These are phyloP conservation scores for Aspergillus funiculosus DNA, from an alignment of 495 filamentous ascomycete genomes.

Conservation along the genomic window DNA sequence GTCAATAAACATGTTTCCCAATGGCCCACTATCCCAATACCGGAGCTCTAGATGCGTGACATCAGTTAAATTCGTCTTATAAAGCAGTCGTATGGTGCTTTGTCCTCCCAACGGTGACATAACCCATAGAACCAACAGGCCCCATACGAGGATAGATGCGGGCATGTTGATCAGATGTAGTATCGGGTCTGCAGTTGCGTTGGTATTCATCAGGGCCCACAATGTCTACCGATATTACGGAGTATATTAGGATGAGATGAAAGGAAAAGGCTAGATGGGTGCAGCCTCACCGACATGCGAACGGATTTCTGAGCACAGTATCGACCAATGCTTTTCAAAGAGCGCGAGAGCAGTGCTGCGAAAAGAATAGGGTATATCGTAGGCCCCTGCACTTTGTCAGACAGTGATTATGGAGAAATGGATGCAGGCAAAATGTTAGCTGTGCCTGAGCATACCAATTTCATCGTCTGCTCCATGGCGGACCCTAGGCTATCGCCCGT, in stretches of 20 bases:
- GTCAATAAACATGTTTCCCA: conserved; percentile 9
- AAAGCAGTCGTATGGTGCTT: conserved; percentile 9
- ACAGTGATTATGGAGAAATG: neutral
- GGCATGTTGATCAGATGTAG: conserved; percentile 14
- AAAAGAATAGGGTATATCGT: conserved; percentile 12
- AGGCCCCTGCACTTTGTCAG: conserved; percentile 1
- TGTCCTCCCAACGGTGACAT: conserved; percentile 14
- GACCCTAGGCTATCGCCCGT: conserved; percentile 8
- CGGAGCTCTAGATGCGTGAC: conserved; percentile 2
- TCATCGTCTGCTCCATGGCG: conserved; percentile 12
- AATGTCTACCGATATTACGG: conserved; percentile 2
- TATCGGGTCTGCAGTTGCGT: conserved; percentile 10
- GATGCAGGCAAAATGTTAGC: neutral
- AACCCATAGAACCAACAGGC: conserved; percentile 5
- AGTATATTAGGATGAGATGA: neutral
- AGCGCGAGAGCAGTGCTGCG: conserved; percentile 10
- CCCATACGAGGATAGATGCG: conserved; percentile 6
- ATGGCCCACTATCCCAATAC: conserved; percentile 19
- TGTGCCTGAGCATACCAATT: neutral
- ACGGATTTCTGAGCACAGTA: conserved; percentile 10
- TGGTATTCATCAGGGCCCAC: conserved; percentile 15
- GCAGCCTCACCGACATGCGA: conserved; percentile 1
- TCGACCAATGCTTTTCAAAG: conserved; percentile 12
- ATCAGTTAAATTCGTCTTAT: conserved; percentile 7
- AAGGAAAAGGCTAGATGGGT: neutral